Base-by-base conservation (phyloP, 2,329 filamentous ascomycete genomes). In the Lachnellula hyalina region DNA sequence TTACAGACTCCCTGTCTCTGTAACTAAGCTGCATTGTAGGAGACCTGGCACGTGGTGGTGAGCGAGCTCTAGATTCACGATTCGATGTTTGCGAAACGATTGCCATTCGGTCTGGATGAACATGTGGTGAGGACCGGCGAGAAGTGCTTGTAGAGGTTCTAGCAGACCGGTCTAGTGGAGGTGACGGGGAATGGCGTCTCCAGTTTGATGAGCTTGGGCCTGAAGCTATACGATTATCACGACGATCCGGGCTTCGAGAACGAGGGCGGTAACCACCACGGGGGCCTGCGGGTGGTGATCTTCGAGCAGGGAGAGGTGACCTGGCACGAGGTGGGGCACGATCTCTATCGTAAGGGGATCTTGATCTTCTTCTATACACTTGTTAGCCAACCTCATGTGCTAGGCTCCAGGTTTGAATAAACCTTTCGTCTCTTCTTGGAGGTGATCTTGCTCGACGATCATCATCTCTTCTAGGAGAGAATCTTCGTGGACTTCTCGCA, bases 81-180 rank as follows among this genome's bases (percentile, higher is more conserved):
- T 65, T 61, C 53, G 69, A 60, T 17, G 68, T 63, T 57, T 72
- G 61, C 40, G 73, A 41, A n/a, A 41, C 38, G 15, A 41, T n/a
- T 41, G 15, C 15, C 38, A 19, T 15, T 17, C 38, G 38, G 38
- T 41, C 38, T n/a, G 38, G 38, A 41, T 41, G 38, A 15, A 41
- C 38, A 41, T 74, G 79, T 15, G 84, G 84, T 5, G 84, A 86
- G 8, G 84, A 84, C 48, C 81, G 76, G 54, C 82, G 77, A 21
- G 83, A 86, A 32, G 79, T 83, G 19, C 78, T 82, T 19, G 71
- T 76, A 8, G 83, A 85, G 40, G 76, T 78, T 53, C 76, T 71
- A 21, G 75, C 78, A 21, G 79, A 73, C 49, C 78, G 75, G 40
- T 74, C 75, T 35, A 69, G 68, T 34, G 75, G 75, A 40, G 80